Conservation (phyloP, 768 basidiomycete genomes). For the Exsudoporus frostii region DNA sequence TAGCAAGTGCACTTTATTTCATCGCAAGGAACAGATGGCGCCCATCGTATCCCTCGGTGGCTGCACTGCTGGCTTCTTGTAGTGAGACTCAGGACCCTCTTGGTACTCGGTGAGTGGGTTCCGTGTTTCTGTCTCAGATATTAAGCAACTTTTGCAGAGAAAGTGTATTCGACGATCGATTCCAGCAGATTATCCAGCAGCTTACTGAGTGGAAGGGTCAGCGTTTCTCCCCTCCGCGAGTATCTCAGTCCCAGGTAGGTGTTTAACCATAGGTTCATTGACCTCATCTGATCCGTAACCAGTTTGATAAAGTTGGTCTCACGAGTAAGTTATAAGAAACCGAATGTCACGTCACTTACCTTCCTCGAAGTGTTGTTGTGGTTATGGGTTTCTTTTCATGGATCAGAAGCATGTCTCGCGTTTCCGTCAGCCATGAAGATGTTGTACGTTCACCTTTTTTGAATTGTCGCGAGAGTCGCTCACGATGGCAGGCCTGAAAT, state of each 20-base stretch:
- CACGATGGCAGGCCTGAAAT: constrained; percentile 67
- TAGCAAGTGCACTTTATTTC: constrained; percentile 62
- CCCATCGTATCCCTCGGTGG: constrained; percentile 58
- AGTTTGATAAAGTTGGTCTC: constrained; percentile 87
- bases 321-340: constrained; percentile 50
- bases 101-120: constrained; percentile 46
- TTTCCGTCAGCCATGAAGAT: constrained; percentile 77
- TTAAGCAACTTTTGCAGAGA: constrained; percentile 37
- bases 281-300: constrained; percentile 15
- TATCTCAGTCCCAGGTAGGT: constrained; percentile 72
- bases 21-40: constrained; percentile 63
- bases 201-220: constrained; percentile 70
- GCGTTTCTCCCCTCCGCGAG: constrained; percentile 81
- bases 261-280: background rate
- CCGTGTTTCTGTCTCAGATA: background rate
- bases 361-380: constrained; percentile 63
- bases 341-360: constrained; percentile 12
- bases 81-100: constrained; percentile 52
- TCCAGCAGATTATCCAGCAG: constrained; percentile 53
- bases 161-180: constrained; percentile 51
- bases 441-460: constrained; percentile 51
- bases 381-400: constrained; percentile 76
- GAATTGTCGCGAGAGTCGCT: background rate
- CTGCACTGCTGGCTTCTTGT: constrained; percentile 57
- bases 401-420: constrained; percentile 67